Conservation (phyloP, 2,329 filamentous ascomycete species). For the Metarhizium sp. region DNA sequence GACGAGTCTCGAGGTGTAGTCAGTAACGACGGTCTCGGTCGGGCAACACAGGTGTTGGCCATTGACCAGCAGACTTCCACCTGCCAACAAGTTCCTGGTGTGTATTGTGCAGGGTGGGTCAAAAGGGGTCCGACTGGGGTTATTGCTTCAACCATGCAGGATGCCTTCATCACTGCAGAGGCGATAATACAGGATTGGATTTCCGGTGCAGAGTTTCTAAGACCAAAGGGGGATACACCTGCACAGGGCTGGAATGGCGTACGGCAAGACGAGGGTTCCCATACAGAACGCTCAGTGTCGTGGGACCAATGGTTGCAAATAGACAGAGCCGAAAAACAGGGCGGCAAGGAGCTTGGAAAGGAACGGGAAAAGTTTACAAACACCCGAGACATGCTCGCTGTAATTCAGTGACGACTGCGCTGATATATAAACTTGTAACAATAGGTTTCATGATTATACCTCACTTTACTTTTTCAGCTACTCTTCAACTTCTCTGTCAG, state of each 20-base stretch:
- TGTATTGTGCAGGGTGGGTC: conserved; percentile 95
- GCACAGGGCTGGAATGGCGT: conserved; percentile 68
- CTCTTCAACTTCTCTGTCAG: conserved; percentile 88
- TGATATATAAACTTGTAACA: not conserved
- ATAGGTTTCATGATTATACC: not conserved
- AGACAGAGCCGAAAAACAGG: conserved; percentile 63
- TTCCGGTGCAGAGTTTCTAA: conserved; percentile 30
- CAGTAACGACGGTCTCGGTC: conserved; percentile 70
- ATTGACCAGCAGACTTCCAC: conserved; percentile 21
- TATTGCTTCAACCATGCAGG: conserved; percentile 91
- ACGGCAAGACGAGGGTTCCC: conserved; percentile 43
- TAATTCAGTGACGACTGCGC: conserved; percentile 27
- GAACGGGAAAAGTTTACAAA: conserved; percentile 62
- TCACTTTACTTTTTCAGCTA: conserved; percentile 14
- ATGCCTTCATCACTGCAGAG: conserved; percentile 85
- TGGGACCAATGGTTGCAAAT: conserved; percentile 85
- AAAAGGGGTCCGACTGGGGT: conserved; percentile 92
- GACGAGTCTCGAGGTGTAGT: conserved; percentile 66
- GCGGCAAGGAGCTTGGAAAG: conserved; percentile 61
- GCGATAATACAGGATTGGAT: conserved; percentile 72
- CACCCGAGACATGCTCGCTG: conserved; percentile 47
- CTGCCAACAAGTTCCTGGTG: conserved; percentile 47
- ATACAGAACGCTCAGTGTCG: conserved; percentile 53
- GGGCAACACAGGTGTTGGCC: conserved; percentile 39
- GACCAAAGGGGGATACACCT: conserved; percentile 3